Conservation (phyloP, 805 yeast species). For the Metschnikowia peoriensis region DNA sequence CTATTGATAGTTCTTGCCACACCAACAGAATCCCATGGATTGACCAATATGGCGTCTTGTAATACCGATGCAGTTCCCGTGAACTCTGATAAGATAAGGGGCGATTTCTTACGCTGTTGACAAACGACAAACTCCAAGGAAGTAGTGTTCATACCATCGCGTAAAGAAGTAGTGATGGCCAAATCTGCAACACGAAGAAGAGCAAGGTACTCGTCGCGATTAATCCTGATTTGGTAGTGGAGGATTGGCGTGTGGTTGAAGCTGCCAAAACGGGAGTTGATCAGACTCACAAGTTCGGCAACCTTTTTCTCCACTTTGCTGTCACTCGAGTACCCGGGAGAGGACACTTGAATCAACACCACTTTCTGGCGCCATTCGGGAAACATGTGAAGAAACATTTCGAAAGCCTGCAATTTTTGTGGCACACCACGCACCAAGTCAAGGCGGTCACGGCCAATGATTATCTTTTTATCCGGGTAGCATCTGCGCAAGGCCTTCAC, state of each 20-base stretch:
- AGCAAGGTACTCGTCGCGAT: slow-evolving; percentile 85
- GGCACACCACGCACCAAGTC: slow-evolving; percentile 91
- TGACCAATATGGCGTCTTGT: slow-evolving; percentile 74
- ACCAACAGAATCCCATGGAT: slow-evolving; percentile 97
- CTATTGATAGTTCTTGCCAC: slow-evolving; percentile 81
- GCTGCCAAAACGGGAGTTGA: slow-evolving; percentile 82
- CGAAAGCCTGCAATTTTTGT: slow-evolving; percentile 90
- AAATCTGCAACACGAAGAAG: slow-evolving; percentile 85
- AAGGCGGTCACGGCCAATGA: slow-evolving; percentile 91
- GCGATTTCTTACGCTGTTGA: slow-evolving; percentile 68
- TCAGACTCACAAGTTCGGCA: slow-evolving; percentile 73
- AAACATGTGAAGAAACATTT: slow-evolving; percentile 79
- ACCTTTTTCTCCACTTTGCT: slow-evolving; percentile 76
- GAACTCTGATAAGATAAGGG: slow-evolving; percentile 87
- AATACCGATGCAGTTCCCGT: slow-evolving; percentile 81
- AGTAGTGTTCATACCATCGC: slow-evolving; percentile 97
- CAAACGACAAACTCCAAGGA: slow-evolving; percentile 89
- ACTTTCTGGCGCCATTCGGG: slow-evolving; percentile 91
- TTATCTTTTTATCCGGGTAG: slow-evolving; percentile 66
- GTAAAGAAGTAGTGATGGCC: slow-evolving; percentile 81
- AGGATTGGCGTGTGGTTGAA: slow-evolving; percentile 84
- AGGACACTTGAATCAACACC: slow-evolving; percentile 87
- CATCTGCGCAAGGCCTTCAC: slow-evolving; percentile 61
- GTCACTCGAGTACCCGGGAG: slow-evolving; percentile 65
- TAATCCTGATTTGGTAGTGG: slow-evolving; percentile 88